Base-by-base conservation (phyloP, 495 filamentous ascomycete genomes). In the Penicillium malachiteum region DNA sequence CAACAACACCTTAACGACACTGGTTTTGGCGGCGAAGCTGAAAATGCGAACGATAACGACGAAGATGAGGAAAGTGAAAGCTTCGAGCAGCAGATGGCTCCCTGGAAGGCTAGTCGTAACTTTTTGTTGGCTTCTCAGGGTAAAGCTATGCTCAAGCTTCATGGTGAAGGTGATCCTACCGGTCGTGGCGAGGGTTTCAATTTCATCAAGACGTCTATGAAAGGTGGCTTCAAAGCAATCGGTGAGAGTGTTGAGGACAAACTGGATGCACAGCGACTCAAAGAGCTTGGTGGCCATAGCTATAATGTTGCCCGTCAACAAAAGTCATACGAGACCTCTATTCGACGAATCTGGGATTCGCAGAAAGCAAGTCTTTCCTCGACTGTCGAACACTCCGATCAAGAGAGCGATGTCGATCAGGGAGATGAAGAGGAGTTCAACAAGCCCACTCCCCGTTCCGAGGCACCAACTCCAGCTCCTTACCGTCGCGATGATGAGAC, bases 121-220 rank as follows among this genome's bases (percentile, higher is more conserved):
- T 99, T 99, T 72, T 78, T 97, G 47, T 84, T 96, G 52, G 94
- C 94, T 12, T 92, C 91, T 26, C 84, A 91, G 60, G 90, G 91
- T 31, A 99, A 99, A 68, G 94, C 94, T 8, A 99, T 99, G 94
- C 81, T 99, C 43, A 84, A 89, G 54, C 84, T 99, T 9, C 90
- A 97, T 62, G 94, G 94, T 14, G 87, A 92, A 57, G 94, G 95
- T 32, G 94, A 99, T 66, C 94, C 94, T n/a, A 94, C 92, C 7
- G 90, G 92, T 10, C 88, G 90, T 59, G 94, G 94, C 3, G 86
- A 96, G 52, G 94, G 90, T 3, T 93, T 97, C 75, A 96, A 87
- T 67, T 96, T 97, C 68, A 87, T 99, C 60, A 89, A 92, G 63
- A 96, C 91, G 0, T 95, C 90, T 11, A 99, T 99, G 94, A 99